These are phyloP conservation scores for Fusarium pseudograminearum DNA, from an alignment of 2,329 filamentous ascomycete genomes.

Conservation along the genomic window DNA sequence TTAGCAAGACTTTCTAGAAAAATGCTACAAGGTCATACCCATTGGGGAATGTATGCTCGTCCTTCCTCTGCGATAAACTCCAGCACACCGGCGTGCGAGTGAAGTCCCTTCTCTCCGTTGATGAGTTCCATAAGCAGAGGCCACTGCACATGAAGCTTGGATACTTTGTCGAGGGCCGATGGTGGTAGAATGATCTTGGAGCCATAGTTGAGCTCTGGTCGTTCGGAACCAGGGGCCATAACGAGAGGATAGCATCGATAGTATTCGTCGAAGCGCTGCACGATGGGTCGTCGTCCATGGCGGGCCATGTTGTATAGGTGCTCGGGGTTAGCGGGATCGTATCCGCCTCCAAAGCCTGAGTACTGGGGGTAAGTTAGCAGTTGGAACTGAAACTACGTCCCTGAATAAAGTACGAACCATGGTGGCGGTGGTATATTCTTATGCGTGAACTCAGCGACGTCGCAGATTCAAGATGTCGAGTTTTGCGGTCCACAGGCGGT, in stretches of 20 bases:
- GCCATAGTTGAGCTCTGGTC: slow-evolving; percentile 91
- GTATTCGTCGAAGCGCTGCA: slow-evolving; percentile 95
- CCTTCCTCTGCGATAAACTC: slow-evolving; percentile 99
- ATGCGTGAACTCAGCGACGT: slow-evolving; percentile 11
- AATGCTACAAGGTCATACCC: slow-evolving; percentile 67
- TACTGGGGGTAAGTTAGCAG: slow-evolving; percentile 37
- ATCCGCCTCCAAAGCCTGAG: slow-evolving; percentile 58
- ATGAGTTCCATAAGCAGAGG: slow-evolving; percentile 96
- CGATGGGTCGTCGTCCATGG: slow-evolving; percentile 61
- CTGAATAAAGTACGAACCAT: slow-evolving; percentile 37
- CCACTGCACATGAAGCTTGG: slow-evolving; percentile 94
- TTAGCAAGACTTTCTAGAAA: slow-evolving; percentile 30
- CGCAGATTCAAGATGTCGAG: slow-evolving; percentile 6
- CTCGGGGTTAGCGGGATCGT: slow-evolving; percentile 62
- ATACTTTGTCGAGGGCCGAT: slow-evolving; percentile 95
- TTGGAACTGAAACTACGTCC: not conserved
- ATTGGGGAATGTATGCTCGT: slow-evolving; percentile 94
- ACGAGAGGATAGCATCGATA: slow-evolving; percentile 96
- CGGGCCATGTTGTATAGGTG: slow-evolving; percentile 63
- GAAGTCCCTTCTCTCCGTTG: slow-evolving; percentile 83
- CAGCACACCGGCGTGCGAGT: slow-evolving; percentile 92
- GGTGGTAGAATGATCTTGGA: slow-evolving; percentile 99
- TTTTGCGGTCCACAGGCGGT: slow-evolving; percentile 31
- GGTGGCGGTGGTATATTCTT: slow-evolving; percentile 15
- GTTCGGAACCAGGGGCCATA: slow-evolving; percentile 92